Conservation (phyloP, 106 monocot genomes). For the Allium cepa region DNA sequence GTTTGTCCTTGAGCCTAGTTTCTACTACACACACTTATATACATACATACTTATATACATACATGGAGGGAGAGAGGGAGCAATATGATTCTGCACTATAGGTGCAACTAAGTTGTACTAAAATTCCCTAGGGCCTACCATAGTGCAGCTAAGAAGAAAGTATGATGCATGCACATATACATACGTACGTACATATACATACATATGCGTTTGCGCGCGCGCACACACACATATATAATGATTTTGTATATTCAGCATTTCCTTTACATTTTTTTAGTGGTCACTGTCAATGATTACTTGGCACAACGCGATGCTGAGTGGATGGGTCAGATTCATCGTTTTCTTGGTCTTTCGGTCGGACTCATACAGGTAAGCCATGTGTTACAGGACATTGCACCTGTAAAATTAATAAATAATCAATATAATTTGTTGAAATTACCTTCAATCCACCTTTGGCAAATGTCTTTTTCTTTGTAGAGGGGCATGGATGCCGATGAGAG, state of each 20-base stretch:
- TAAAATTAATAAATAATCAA: not conserved
- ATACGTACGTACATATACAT: too few species aligned
- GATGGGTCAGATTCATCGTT: slow-evolving; percentile 99
- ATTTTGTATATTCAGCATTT: too few species aligned
- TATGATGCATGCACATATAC: too few species aligned
- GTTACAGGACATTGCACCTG: not conserved
- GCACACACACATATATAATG: not conserved
- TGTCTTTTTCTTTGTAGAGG: slow-evolving; percentile 33
- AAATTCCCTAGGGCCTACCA: too few species aligned
- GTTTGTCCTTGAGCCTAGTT: too few species aligned
- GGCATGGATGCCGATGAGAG: slow-evolving; percentile 74
- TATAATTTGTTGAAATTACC: not conserved
- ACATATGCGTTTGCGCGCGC: not conserved
- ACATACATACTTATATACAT: not conserved
- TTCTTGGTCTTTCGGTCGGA: slow-evolving; percentile 97
- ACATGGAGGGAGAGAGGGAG: too few species aligned
- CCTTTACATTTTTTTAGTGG: slow-evolving; percentile 48
- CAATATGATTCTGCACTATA: too few species aligned
- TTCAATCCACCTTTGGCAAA: not conserved
- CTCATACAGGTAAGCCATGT: slow-evolving; percentile 67
- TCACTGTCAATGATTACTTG: slow-evolving; percentile 99
- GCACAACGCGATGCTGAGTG: slow-evolving; percentile 98
- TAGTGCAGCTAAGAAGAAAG: too few species aligned
- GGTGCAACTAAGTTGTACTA: too few species aligned
- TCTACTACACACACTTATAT: not conserved